Evolutionary conservation across 805 yeast genomes (phyloP), one percentile per base, ranked within the genome.

Genomic region (Aciculoconidium aculeatum): DNA sequence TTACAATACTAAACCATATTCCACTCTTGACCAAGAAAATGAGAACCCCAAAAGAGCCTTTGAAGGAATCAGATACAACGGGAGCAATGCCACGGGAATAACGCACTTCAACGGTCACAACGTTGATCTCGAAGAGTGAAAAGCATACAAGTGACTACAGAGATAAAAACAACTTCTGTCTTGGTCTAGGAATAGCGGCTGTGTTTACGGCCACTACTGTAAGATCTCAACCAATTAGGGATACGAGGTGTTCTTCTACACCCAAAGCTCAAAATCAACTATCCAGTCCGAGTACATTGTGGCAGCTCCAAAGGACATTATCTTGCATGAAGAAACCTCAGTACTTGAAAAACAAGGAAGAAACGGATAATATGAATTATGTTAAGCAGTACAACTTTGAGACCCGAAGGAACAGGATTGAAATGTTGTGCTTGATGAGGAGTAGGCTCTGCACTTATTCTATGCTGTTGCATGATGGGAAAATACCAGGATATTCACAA

Each of bases 391-490:
- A 20, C 12, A 30, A 30, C 18, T 21, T 30, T 18, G 33, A 30
- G 7, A 28, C 24, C 14, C 11, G 33, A 19, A 20, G n/a, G 12
- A 22, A 30, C 29, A 30, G 25, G 25, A 20, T 25, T 4, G 33
- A 30, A 11, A 30, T 25, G 33, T 25, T 30, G 16, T 30, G 25
- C 14, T 17, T 30, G 8, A 30, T 30, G 33, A 28, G 33, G 10
- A 30, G 25, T n/a, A 28, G 33, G 4, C 25, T 21, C 33, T n/a
- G 23, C 28, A 11, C 25, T 30, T 5, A 25, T 30, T 7, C 20
- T 30, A 3, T 30, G 33, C 22, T 30, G 25, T 13, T 28, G 28
- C 11, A 30, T 25, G 28, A 30, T 30, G 33, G 33, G 33, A 7
- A 24, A 24, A 15, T 30, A 30, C 28, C 33, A 30, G 15, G 33